Evolutionary conservation across 495 filamentous ascomycete genomes (phyloP).

Genomic region (Entonaema liquescens): DNA sequence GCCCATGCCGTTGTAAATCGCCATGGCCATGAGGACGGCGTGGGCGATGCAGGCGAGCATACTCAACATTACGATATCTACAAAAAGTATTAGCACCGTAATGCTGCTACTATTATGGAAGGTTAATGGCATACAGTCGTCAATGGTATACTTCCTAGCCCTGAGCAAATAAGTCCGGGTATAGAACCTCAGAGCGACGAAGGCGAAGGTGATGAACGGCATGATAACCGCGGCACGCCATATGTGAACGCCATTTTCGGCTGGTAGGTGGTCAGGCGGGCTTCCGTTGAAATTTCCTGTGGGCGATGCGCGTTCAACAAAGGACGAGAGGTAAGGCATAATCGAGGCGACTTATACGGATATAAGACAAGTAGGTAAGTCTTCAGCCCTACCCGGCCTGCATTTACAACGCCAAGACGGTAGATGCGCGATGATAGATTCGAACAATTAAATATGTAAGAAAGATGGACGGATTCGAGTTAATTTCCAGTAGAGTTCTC

Average conservation of each 20-base stretch:
- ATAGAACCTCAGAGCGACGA: conserved; percentile 38
- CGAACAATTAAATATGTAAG: neutral
- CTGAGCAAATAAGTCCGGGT: conserved; percentile 29
- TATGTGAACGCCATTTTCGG: conserved; percentile 39
- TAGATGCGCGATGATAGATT: neutral
- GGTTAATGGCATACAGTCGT: conserved; percentile 26
- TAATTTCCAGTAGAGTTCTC: neutral
- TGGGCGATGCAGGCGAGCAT: conserved; percentile 36
- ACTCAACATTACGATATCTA: conserved; percentile 34
- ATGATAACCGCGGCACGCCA: conserved; percentile 37
- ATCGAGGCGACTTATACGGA: conserved; percentile 3
- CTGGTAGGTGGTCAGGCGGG: conserved; percentile 30
- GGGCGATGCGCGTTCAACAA: conserved; percentile 33
- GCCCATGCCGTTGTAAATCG: conserved; percentile 44
- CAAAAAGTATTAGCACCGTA: neutral
- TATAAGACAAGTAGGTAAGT: too few relatives aligned
- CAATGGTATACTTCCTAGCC: conserved; percentile 28
- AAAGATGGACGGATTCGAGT: neutral
- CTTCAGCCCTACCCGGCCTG: conserved; percentile 6
- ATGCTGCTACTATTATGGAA: neutral
- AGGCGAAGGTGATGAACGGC: conserved; percentile 37
- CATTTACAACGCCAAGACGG: conserved; percentile 1
- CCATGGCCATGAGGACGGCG: conserved; percentile 37
- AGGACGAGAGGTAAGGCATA: conserved; percentile 23
- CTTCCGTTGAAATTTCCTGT: conserved; percentile 25